These are phyloP conservation scores for Diutina neorugosa DNA, from an alignment of 1,139 yeast species.

Conservation along the genomic window DNA sequence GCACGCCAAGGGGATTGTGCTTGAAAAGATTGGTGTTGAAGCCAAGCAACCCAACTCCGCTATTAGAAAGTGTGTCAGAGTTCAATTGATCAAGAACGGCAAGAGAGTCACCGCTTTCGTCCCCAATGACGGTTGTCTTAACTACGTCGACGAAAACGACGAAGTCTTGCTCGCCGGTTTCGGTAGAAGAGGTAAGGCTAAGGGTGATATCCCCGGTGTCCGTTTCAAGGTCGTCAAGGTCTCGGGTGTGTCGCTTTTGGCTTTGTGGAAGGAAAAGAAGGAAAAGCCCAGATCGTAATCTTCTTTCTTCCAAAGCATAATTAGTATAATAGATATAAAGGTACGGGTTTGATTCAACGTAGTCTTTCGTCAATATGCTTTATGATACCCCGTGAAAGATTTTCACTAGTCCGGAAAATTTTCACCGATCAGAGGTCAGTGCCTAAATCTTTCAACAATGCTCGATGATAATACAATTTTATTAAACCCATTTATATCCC, in stretches of 20 bases:
- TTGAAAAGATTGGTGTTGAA: slow-evolving; percentile 99
- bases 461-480: no score
- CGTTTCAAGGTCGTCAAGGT: slow-evolving; percentile 99
- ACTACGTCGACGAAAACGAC: slow-evolving; percentile 99
- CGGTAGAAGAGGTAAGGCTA: slow-evolving; percentile 99
- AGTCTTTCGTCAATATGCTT: no score
- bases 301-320: background rate
- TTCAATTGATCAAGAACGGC: slow-evolving; percentile 99
- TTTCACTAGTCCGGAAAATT: no score
- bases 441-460: background rate
- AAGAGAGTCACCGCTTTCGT: slow-evolving; percentile 99
- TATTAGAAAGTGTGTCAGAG: slow-evolving; percentile 99
- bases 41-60: slow-evolving; percentile 99
- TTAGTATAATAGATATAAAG: slow-evolving; percentile 3
- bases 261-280: slow-evolving; percentile 99
- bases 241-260: slow-evolving; percentile 98
- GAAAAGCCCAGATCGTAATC: slow-evolving; percentile 99
- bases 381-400: no score
- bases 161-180: slow-evolving; percentile 99
- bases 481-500: background rate
- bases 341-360: no score
- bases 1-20: slow-evolving; percentile 99
- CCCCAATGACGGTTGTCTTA: slow-evolving; percentile 99
- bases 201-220: slow-evolving; percentile 99
- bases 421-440: background rate